Percentiles rank a stretch among this genome's conserved stretches.
These are phyloP conservation scores for Afroboletus lepidellus DNA, from an alignment of 1,284 basidiomycete genomes.

Conservation along the genomic window DNA sequence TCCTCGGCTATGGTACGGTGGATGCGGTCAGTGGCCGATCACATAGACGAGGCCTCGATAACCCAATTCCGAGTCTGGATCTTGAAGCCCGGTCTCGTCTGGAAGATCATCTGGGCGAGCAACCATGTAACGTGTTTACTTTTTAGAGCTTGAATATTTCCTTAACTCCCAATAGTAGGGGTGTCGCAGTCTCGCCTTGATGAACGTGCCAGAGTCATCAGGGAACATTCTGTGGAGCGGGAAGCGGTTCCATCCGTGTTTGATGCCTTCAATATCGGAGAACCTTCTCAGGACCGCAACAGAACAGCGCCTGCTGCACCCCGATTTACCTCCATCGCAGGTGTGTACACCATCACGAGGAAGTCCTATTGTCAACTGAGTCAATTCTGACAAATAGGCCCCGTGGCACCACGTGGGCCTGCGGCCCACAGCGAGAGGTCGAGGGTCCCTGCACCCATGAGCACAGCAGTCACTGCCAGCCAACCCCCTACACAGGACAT, in stretches of 20 bases:
- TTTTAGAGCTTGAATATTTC: neutral
- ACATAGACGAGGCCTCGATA: conserved; percentile 7
- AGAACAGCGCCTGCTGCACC: conserved; percentile 8
- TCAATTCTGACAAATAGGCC: conserved; percentile 15
- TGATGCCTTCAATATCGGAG: conserved; percentile 28
- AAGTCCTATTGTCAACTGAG: conserved; percentile 1
- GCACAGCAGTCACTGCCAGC: conserved; percentile 7
- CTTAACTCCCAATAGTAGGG: conserved; percentile 4
- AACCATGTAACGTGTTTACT: conserved; percentile 10
- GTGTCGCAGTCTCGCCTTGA: conserved; percentile 10
- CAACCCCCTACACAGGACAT: conserved; percentile 15
- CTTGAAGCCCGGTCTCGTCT: conserved; percentile 1
- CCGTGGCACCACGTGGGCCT: conserved; percentile 13
- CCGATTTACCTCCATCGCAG: conserved; percentile 13
- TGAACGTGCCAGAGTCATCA: conserved; percentile 18
- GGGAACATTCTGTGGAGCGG: conserved; percentile 22
- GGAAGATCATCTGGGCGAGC: conserved; percentile 9
- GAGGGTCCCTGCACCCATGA: conserved; percentile 18
- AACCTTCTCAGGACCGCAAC: conserved; percentile 19
- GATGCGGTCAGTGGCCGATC: conserved; percentile 3
- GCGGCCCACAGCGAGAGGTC: conserved; percentile 15
- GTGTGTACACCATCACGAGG: conserved; percentile 10
- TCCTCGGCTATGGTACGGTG: conserved; percentile 15
- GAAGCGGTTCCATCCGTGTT: conserved; percentile 30
- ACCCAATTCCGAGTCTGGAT: conserved; percentile 5